phyloP scores from a whole-genome alignment of 148 eudicot species.

The Rhododendron henanense region DNA sequence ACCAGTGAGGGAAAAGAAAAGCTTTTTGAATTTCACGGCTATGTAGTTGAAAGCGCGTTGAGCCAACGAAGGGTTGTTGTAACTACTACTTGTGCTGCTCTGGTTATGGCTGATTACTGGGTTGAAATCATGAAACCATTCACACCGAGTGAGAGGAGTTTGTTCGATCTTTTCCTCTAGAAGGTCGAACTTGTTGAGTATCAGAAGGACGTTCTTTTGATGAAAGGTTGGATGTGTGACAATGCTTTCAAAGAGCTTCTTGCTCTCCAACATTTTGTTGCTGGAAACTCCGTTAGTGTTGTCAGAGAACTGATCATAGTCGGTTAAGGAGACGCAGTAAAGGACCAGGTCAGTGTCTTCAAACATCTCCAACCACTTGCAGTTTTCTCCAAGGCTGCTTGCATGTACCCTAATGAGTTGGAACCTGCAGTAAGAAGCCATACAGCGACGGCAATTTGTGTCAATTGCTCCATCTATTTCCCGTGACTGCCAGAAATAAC shows the following conservation, averaged over 20 bases:
- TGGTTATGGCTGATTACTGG: conserved; percentile 54
- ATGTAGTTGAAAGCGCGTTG: conserved; percentile 66
- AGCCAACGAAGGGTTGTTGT: conserved; percentile 43
- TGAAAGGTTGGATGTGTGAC: conserved; percentile 38
- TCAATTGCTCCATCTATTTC: neutral
- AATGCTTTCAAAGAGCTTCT: conserved; percentile 52
- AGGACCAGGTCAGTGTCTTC: conserved; percentile 57
- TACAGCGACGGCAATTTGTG: neutral
- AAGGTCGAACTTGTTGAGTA: conserved; percentile 73
- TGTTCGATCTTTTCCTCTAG: conserved; percentile 68
- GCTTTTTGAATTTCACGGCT: conserved; percentile 54
- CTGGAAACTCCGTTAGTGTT: conserved; percentile 32
- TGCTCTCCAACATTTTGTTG: conserved; percentile 77
- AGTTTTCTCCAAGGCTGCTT: conserved; percentile 63
- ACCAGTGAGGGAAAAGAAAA: conserved; percentile 42
- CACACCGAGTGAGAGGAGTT: conserved; percentile 45
- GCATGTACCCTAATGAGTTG: conserved; percentile 54
- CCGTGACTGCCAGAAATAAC: neutral
- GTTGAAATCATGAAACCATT: conserved; percentile 77
- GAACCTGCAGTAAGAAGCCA: conserved; percentile 30
- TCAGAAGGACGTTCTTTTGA: conserved; percentile 50
- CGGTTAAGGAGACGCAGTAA: conserved; percentile 52
- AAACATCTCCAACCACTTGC: conserved; percentile 86
- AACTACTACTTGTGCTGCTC: conserved; percentile 17
- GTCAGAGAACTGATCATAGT: conserved; percentile 40